These are phyloP conservation scores for Phytophthora sansomeana DNA, from an alignment of 352 stramenopile genomes.

Conservation along the genomic window DNA sequence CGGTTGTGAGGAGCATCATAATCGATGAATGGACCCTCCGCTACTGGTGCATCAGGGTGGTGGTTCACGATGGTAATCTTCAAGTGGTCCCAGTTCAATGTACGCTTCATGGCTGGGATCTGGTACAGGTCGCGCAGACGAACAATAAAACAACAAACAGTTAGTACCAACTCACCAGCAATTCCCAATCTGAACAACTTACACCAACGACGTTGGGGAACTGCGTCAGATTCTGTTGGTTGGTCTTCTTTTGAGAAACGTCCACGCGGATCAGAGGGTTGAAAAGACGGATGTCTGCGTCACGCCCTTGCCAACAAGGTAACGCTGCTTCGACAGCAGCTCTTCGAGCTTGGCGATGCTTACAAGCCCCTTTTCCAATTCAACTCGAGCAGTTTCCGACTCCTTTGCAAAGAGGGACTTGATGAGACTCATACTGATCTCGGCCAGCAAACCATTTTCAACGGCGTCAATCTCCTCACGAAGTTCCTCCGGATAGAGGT, in stretches of 20 bases:
- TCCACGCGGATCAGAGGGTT: conserved; percentile 40
- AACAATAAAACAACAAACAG: background rate
- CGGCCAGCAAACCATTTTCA: conserved; percentile 71
- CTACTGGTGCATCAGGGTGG: conserved; percentile 74
- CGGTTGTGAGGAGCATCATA: conserved; percentile 43
- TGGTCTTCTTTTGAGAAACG: conserved; percentile 25
- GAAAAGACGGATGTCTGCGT: conserved; percentile 49
- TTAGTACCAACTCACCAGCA: background rate
- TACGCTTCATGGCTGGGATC: conserved; percentile 65
- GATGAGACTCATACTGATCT: conserved; percentile 70
- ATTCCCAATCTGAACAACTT: conserved; percentile 1
- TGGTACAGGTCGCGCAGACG: conserved; percentile 74
- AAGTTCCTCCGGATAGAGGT: conserved; percentile 60
- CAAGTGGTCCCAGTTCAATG: conserved; percentile 90
- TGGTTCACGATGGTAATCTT: conserved; percentile 89
- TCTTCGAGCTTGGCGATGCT: conserved; percentile 38
- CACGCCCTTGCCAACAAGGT: conserved; percentile 28
- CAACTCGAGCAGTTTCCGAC: conserved; percentile 62
- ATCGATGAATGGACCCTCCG: conserved; percentile 47
- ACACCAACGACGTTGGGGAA: conserved; percentile 26
- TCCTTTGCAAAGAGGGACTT: conserved; percentile 69
- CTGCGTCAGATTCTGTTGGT: conserved; percentile 8
- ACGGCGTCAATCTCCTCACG: conserved; percentile 61
- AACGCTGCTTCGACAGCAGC: conserved; percentile 21
- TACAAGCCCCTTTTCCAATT: conserved; percentile 32